Evolutionary conservation across 2,329 filamentous ascomycete species (phyloP), one percentile per base, ranked within the genome.

Genomic region (Talaromyces sp.): DNA sequence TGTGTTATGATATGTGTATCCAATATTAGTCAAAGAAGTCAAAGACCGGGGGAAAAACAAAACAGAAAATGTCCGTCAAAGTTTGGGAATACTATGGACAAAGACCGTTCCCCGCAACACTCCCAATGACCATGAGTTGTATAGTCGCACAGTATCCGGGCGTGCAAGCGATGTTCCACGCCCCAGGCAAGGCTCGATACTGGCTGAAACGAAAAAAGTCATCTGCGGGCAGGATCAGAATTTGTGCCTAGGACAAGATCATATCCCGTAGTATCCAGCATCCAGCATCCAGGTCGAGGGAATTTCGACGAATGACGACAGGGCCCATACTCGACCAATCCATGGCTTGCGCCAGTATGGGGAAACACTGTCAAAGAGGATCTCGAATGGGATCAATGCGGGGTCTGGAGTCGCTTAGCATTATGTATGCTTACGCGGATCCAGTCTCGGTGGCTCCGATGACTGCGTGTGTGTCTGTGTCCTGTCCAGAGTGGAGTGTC

Each of bases 251-350:
- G 2, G 2, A 15, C 22, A 10, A 21, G 10, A 48, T 48, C 5
- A 33, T 45, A 19, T 40, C 39, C 39, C 11, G 39, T 40, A 19
- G 39, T 40, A 19, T 9, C n/a, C 25, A 28, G 25, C 7, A 28
- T 28, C 25, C 25, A 28, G 3, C 7, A 28, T 4, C 25, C 25
- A n/a, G 8, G 28, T 48, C n/a, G 45, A 35, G 28, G 45, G 45
- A 35, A 19, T 48, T 33, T 35, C n/a, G 45, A 33, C n/a, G 45
- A 48, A 48, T 48, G 45, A 48, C 45, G 28, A 48, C 45, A 48
- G n/a, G n/a, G n/a, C n/a, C n/a, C n/a, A n/a, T n/a, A 28, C 25
- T n/a, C n/a, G n/a, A n/a, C 25, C 25, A 28, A 28, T 28, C 25
- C 25, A 28, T 28, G 25, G 7, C 25, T 28, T 28, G 25, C 25